Evolutionary conservation across 192 early-diverging fungal species (phyloP), one percentile per base, ranked within the genome.

Genomic region (Funneliformis mosseae): DNA sequence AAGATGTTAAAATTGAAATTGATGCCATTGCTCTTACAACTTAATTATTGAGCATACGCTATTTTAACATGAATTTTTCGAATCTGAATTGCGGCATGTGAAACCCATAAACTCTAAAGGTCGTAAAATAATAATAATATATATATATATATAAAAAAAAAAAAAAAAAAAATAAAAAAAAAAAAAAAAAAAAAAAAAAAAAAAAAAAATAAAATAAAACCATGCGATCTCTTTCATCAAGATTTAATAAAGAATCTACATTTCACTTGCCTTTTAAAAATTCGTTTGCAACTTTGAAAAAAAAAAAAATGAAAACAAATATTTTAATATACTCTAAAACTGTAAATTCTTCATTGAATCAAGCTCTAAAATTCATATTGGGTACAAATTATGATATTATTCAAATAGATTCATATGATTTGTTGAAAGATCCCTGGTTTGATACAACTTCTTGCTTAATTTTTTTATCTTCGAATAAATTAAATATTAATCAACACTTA

Each of bases 1-100:
- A 94, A 83, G 93, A 95, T 85, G 95, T 95, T 59, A 83, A 93
- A 81, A 95, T 98, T 41, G 97, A 98, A 88, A 95, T 98, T 79
- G 97, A 98, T 84, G 93, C 92, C 60, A 91, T 98, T 81, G 96
- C 95, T 78, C 88, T 83, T 45, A 76, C n/a, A n/a, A n/a, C n/a
- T n/a, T 91, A 81, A 87, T 33, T 33, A 33, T 2, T 33, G 0
- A 2, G 33, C 33, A 33, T 33, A 33, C 33, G 33, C n/a, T n/a
- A 33, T 33, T 2, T 33, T 33, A 33, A 33, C 33, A 3, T 33
- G 33, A 33, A 33, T 33, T 33, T 33, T 33, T 33, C 3, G 3
- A 33, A 2, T 33, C 1, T 33, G 33, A 33, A 33, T 33, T 33
- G 33, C 33, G 33, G 33, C 33, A 33, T 33, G 33, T 33, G 33